Base-by-base conservation (phyloP, 2,329 filamentous ascomycete genomes). In the Ploettnerulaceae sp. region DNA sequence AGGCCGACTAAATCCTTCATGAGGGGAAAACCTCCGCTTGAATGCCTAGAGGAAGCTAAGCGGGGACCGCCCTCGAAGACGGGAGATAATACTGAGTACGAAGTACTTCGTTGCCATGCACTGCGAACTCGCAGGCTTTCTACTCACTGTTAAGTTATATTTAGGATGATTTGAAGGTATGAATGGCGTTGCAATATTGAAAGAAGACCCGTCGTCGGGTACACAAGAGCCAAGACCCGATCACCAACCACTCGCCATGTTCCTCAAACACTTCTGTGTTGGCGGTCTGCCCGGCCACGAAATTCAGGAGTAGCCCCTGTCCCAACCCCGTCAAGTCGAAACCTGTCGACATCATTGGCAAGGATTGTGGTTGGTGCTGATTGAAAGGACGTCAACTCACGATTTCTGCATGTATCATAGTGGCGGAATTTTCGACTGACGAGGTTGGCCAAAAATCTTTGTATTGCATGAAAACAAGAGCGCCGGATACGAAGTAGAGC, bases 291-390 rank as follows among this genome's bases (percentile, higher is more conserved):
- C n/a, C n/a, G 33, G 34, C 24, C 34, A 21, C 12, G 41, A 17
- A 12, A 18, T 24, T 42, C 42, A 45, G 36, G 35, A 31, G 37
- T 26, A 26, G 20, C 22, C 47, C 39, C 47, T 33, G 40, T 38
- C 38, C 37, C 18, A 42, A 25, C 25, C 17, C 39, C 38, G 39
- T 38, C 14, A 20, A 29, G 21, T 12, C 25, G 40, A 24, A 17
- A 17, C 39, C 11, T 28, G 15, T 45, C 46, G 46, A 48, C 46
- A 48, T 49, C 40, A 49, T 49, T 36, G 40, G 18, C 43, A 46
- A 28, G 47, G 47, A 18, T 39, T 21, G 32, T 9, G 40, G 20
- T 31, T 39, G 18, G 29, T 43, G 33, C 45, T 36, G 31, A 34
- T 24, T 25, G 20, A n/a, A n/a, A n/a, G n/a, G n/a, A n/a, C 14